Conservation (phyloP, 192 early-diverging fungal species). For the Chytriomyces confervae region DNA sequence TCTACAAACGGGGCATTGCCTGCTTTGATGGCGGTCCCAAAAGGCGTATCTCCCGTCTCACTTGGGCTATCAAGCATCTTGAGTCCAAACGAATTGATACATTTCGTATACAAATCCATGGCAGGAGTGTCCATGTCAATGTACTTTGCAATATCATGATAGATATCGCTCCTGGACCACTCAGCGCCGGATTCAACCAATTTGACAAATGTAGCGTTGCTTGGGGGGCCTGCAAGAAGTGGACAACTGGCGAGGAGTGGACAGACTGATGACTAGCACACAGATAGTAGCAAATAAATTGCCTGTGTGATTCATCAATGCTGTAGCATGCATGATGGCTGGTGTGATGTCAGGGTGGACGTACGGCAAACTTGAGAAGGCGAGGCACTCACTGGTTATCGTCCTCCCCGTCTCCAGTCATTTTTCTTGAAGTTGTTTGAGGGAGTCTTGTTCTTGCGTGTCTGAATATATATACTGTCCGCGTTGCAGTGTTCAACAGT, state of each 20-base stretch:
- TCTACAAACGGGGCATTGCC: not conserved
- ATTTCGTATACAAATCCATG: not conserved
- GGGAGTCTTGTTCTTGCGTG: too few species aligned
- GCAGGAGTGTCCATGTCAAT: not conserved
- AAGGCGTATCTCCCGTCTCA: not conserved
- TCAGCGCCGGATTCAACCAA: not conserved
- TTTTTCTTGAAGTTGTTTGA: too few species aligned
- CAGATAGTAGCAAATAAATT: not conserved
- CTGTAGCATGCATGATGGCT: too few species aligned
- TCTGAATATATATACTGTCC: too few species aligned
- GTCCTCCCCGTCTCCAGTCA: too few species aligned
- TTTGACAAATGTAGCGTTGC: not conserved
- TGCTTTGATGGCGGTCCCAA: not conserved
- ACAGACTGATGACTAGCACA: not conserved
- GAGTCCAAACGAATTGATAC: not conserved
- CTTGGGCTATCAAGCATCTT: conserved; percentile 9
- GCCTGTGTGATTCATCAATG: conserved; percentile 2
- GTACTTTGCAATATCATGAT: not conserved
- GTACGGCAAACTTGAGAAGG: too few species aligned
- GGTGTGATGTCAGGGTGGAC: too few species aligned
- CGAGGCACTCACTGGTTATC: too few species aligned
- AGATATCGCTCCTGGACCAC: not conserved
- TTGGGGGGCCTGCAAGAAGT: not conserved
- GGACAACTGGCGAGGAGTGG: not conserved
- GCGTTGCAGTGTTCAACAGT: too few species aligned